Base-by-base conservation (phyloP, 192 early-diverging fungal species). In the Coemansia sp. region DNA sequence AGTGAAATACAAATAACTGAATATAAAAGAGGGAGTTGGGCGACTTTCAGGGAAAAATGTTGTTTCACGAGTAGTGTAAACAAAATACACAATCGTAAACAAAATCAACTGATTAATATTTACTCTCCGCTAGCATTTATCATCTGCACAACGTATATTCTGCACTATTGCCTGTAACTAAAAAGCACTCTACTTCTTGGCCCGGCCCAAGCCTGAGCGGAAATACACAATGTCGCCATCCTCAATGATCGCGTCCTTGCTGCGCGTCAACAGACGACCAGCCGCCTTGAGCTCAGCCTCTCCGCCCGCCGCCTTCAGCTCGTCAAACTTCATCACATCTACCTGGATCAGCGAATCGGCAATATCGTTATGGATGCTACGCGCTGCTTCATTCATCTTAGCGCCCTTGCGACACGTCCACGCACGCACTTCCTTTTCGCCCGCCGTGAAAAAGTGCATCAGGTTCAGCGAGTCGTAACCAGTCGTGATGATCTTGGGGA, bases 391-490 rank as follows among this genome's bases (percentile, higher is more conserved):
- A 27, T 95, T 93, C 45, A 92, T 92, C 79, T 92, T 91, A 48
- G 88, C 85, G 32, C 85, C 83, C 69, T 88, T 86, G 39, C 91
- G 82, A 74, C 96, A 90, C 27, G 94, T 95, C 94, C 94, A 98
- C 29, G 92, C 92, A 52, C 93, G 85, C 20, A 96, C 93, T 83
- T 99, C 95, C 71, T 88, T 86, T 26, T 85, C 87, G 38, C 96
- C 95, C 51, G 87, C 93, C 32, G 95, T 97, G 84, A 97, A 96
- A 83, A 89, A 98, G 85, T 98, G 95, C 72, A 90, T 86, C 26
- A 98, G 80, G 57, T 90, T 82, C 60, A 98, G 84, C 49, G 92
- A 87, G 29, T 84, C 62, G 77, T 98, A 98, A 57, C 96, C 96
- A n/a, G 88, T 84, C 7, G 91, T 84, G 61, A 97, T 92, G 65